A percentile compares a stretch with the other conserved stretches of the same genome.
Conservation (phyloP, 176 grass and related monocot species). For the Lolium multiflorum region DNA sequence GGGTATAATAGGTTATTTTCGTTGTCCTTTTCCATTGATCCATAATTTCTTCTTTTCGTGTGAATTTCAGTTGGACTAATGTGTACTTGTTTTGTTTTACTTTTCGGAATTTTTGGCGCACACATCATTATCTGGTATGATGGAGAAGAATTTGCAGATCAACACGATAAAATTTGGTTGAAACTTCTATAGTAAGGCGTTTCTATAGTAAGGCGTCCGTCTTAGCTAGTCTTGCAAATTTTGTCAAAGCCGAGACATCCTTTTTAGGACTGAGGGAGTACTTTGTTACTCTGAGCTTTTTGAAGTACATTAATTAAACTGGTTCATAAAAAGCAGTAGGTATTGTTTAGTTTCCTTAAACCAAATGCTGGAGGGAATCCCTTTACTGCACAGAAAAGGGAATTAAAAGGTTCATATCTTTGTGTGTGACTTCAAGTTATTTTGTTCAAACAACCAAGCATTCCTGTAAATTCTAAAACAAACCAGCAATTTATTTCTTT, state of each 20-base stretch:
- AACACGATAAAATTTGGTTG: neutral
- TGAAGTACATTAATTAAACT: neutral
- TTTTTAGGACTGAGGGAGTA: too few relatives aligned
- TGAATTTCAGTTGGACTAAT: neutral
- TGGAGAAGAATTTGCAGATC: neutral
- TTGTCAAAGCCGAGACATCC: too few relatives aligned
- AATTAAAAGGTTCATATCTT: neutral
- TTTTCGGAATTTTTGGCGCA: neutral
- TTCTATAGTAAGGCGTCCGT: too few relatives aligned
- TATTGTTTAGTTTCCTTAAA: too few relatives aligned
- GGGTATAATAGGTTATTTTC: constrained; percentile 16
- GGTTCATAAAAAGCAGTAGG: neutral
- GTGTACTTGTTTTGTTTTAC: neutral
- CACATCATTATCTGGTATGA: neutral
- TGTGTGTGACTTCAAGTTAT: neutral
- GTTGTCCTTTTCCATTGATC: neutral
- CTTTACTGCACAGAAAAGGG: neutral
- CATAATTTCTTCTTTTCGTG: neutral
- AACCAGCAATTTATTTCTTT: neutral
- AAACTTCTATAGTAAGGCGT: too few relatives aligned
- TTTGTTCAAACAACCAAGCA: neutral
- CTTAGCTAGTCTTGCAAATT: neutral
- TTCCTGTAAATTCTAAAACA: neutral
- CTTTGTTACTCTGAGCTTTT: neutral
- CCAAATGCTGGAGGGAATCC: neutral